Evolutionary conservation across 805 yeast species (phyloP).

Genomic region (Candida nemodendra): DNA sequence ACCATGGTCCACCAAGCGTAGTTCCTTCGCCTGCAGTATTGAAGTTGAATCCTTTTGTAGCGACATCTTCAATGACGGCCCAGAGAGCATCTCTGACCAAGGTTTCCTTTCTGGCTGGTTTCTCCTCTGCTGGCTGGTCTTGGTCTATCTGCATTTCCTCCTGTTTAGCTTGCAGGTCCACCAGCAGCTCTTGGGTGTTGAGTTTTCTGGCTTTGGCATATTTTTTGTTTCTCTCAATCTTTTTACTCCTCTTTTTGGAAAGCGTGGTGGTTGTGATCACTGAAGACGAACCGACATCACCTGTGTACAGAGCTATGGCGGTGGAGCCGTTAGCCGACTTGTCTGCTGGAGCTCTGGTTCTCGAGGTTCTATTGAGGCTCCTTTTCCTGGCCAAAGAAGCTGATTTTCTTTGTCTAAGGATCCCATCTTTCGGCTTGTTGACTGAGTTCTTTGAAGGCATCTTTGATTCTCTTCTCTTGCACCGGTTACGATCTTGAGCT

Average conservation of each 20-base stretch:
- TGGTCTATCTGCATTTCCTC: conserved; percentile 55
- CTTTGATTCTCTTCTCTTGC: conserved; percentile 14
- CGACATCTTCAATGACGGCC: conserved; percentile 64
- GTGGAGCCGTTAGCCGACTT: conserved; percentile 21
- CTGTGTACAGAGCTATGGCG: conserved; percentile 45
- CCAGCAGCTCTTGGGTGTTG: conserved; percentile 38
- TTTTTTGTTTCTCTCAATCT: conserved; percentile 74
- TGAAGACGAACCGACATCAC: conserved; percentile 24
- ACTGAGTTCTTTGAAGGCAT: conserved; percentile 85
- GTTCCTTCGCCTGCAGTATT: conserved; percentile 68
- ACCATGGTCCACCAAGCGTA: conserved; percentile 74
- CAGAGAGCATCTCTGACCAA: conserved; percentile 65
- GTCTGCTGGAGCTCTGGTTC: conserved; percentile 7
- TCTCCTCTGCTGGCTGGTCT: conserved; percentile 20
- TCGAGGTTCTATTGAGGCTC: conserved; percentile 33
- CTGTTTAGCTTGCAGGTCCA: conserved; percentile 47
- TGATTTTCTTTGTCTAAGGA: conserved; percentile 50
- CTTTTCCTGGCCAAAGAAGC: conserved; percentile 53
- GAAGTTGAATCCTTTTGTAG: conserved; percentile 42
- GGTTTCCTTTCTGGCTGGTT: conserved; percentile 35
- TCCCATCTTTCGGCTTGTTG: conserved; percentile 71
- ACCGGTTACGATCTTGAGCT: too few relatives aligned
- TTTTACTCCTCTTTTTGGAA: conserved; percentile 75
- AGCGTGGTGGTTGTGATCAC: conserved; percentile 55
- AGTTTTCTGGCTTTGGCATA: conserved; percentile 59